Conservation (phyloP, 164 flowering plant genomes). For the Kingdonia uniflora region DNA sequence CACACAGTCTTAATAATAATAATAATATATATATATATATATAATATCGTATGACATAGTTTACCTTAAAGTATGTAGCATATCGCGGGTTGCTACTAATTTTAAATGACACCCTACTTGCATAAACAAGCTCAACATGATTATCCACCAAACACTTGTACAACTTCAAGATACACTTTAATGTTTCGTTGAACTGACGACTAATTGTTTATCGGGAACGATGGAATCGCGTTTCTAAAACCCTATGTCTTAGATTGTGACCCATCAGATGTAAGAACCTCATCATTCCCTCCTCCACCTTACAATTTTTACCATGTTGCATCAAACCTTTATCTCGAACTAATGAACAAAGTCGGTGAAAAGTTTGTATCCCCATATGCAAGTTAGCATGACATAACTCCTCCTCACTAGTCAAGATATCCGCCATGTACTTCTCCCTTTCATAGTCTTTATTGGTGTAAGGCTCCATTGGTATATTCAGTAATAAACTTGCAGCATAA, state of each 20-base stretch:
- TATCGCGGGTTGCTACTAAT: background rate
- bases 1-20: background rate
- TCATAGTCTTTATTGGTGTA: too few species aligned
- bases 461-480: too few species aligned
- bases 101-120: background rate
- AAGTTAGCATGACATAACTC: too few species aligned
- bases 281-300: background rate
- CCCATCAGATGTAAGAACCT: background rate
- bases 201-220: conserved; percentile 1
- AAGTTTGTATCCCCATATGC: too few species aligned
- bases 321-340: too few species aligned
- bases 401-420: too few species aligned
- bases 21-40: too few species aligned
- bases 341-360: too few species aligned
- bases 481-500: too few species aligned
- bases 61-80: background rate
- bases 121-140: background rate
- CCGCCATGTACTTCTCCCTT: too few species aligned
- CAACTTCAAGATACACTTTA: background rate
- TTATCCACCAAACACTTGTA: background rate
- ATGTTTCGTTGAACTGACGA: background rate
- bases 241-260: background rate
- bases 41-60: background rate
- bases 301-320: too few species aligned
- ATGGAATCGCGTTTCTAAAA: background rate